Base-by-base conservation (phyloP, 768 basidiomycete species). In the Lepiota venenata region DNA sequence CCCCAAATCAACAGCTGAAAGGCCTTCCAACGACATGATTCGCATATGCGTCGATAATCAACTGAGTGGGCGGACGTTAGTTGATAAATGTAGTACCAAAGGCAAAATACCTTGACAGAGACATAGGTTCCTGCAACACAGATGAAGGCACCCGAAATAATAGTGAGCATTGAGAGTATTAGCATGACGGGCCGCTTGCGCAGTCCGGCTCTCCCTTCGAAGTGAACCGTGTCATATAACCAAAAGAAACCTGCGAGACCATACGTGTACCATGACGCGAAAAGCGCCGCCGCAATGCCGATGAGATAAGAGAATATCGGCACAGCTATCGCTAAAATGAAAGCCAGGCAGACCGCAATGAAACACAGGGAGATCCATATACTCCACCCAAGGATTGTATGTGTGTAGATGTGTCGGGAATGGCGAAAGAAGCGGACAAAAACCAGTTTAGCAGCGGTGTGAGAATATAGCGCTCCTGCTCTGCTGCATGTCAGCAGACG, bases 211-310 rank as follows among this genome's bases (percentile, higher is more conserved):
- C 71, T 71, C 4, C 74, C 77, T 43, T 69, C 65, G 10, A 75
- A 57, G 56, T 79, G 65, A 56, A 76, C 76, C 11, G 69, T 65
- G 60, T 82, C 79, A 56, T 79, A 69, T 21, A 82, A 53, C 76
- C 78, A 82, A 65, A 82, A 82, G 58, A 77, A 78, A 2, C 80
- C 78, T 9, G 78, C 77, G 7, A 77, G 53, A 22, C 80, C 79
- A 57, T 81, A 80, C 12, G 81, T 81, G 60, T 78, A 83, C 79
- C 81, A 82, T n/a, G 77, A 72, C 7, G 81, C 80, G 56, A 83
- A 82, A 18, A 82, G 66, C 15, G 79, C 69, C 8, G 80, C 80
- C 11, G 78, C 64, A 56, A 82, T 76, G 12, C 80, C 77, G 29
- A 79, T 78, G 36, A 82, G 64, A 58, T 79, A 74, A 18, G 78